phyloP scores from a whole-genome alignment of 164 flowering plant species.

The Stephania cephalantha region DNA sequence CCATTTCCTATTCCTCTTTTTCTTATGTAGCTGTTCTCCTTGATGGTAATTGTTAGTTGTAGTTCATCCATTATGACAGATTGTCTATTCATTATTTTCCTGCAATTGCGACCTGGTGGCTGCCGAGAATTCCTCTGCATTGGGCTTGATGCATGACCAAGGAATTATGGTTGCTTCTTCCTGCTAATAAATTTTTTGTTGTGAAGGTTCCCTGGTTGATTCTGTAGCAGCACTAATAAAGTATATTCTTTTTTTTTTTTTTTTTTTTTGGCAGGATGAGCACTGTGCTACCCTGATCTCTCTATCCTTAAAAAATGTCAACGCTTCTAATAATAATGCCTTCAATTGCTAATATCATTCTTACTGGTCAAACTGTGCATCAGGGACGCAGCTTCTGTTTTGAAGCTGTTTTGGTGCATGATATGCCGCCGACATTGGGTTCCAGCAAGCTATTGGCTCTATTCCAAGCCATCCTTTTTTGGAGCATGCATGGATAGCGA shows the following conservation, averaged over 20 bases:
- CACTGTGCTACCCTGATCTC: background rate
- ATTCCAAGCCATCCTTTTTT: background rate
- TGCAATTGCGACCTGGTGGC: background rate
- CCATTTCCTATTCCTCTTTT: background rate
- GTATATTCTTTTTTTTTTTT: too few relatives aligned
- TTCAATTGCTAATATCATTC: background rate
- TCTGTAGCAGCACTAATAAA: too few relatives aligned
- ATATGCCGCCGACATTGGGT: background rate
- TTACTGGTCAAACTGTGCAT: background rate
- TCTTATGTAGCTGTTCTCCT: background rate
- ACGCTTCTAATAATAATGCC: background rate
- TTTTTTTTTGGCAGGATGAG: background rate
- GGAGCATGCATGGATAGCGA: background rate
- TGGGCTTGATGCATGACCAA: background rate
- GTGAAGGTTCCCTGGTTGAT: background rate
- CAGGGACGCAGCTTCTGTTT: background rate
- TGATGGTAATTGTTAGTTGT: background rate
- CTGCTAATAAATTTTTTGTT: background rate
- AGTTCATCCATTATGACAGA: background rate
- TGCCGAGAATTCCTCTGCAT: background rate
- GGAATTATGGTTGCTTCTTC: background rate
- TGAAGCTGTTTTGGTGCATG: background rate
- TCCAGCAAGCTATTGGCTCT: background rate
- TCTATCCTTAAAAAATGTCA: background rate
- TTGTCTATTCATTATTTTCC: background rate